These are phyloP conservation scores for Penicillium sp. DNA, from an alignment of 2,329 filamentous ascomycete genomes.

Conservation along the genomic window DNA sequence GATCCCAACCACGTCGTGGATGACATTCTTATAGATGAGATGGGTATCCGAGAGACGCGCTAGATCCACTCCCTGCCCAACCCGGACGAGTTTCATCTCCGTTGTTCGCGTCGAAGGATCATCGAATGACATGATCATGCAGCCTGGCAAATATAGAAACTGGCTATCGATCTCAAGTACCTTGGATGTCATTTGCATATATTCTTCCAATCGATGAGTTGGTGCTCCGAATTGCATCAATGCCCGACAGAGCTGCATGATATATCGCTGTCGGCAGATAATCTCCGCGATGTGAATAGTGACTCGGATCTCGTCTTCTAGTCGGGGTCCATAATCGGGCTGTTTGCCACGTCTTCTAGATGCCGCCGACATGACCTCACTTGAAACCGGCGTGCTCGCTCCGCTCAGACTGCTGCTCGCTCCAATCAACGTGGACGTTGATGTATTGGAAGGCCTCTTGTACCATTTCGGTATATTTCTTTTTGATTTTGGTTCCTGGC, in stretches of 20 bases:
- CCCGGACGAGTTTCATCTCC: slow-evolving; percentile 44
- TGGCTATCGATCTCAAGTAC: slow-evolving; percentile 85
- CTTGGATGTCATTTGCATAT: slow-evolving; percentile 81
- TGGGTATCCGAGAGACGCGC: slow-evolving; percentile 44
- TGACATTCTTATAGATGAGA: slow-evolving; percentile 46
- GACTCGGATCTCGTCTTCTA: slow-evolving; percentile 55
- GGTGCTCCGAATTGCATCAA: slow-evolving; percentile 91
- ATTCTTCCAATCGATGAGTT: slow-evolving; percentile 84
- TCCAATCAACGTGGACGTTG: slow-evolving; percentile 25
- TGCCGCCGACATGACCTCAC: slow-evolving; percentile 28
- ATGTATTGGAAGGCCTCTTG: slow-evolving; percentile 28
- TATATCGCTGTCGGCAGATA: slow-evolving; percentile 75
- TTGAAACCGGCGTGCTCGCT: slow-evolving; percentile 30
- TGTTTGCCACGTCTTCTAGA: slow-evolving; percentile 27
- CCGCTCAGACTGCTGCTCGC: slow-evolving; percentile 22
- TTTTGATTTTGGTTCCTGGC: slow-evolving; percentile 13
- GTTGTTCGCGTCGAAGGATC: slow-evolving; percentile 45
- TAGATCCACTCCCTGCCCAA: slow-evolving; percentile 42
- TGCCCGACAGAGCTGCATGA: slow-evolving; percentile 79
- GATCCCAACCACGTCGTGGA: slow-evolving; percentile 45
- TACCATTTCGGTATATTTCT: slow-evolving; percentile 35
- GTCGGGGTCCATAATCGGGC: slow-evolving; percentile 15
- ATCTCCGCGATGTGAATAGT: slow-evolving; percentile 65
- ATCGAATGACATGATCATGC: slow-evolving; percentile 58
- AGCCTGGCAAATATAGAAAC: slow-evolving; percentile 78